Evolutionary conservation across 192 early-diverging fungal genomes (phyloP).

Genomic region (Coemansia sp.): DNA sequence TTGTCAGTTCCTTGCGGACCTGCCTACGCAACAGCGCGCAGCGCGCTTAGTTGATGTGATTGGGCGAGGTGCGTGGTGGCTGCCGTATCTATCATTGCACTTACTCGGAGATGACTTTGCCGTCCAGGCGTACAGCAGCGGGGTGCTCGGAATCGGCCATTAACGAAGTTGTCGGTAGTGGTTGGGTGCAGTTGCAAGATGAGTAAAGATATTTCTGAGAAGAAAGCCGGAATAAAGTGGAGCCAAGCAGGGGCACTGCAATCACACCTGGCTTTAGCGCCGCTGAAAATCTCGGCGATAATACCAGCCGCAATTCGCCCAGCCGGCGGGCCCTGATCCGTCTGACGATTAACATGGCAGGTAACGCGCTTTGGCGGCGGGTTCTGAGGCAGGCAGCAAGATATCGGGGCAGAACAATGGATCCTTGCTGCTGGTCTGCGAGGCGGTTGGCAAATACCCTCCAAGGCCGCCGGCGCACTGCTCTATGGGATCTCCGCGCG

Average conservation of each 20-base stretch:
- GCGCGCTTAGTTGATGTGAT: too few relatives aligned
- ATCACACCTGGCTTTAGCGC: neutral
- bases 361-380: neutral
- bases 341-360: conserved; percentile 4
- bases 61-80: neutral
- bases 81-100: neutral
- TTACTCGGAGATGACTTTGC: conserved; percentile 35
- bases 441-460: too few relatives aligned
- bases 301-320: neutral
- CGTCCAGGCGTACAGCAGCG: conserved; percentile 21
- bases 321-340: conserved; percentile 8
- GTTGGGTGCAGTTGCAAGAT: neutral
- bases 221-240: neutral
- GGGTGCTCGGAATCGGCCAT: conserved; percentile 14
- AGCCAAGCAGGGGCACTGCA: neutral
- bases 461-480: too few relatives aligned
- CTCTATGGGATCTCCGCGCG: neutral
- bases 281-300: conserved; percentile 1
- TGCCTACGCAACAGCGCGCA: conserved; percentile 11
- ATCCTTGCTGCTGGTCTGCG: neutral
- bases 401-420: neutral
- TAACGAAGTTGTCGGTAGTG: neutral
- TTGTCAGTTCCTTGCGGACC: conserved; percentile 66
- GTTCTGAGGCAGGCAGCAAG: neutral
- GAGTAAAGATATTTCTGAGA: neutral